Percentiles rank a stretch among this genome's conserved stretches.
phyloP scores from a whole-genome alignment of 768 basidiomycete species.

The Gloeostereum incarnatum region DNA sequence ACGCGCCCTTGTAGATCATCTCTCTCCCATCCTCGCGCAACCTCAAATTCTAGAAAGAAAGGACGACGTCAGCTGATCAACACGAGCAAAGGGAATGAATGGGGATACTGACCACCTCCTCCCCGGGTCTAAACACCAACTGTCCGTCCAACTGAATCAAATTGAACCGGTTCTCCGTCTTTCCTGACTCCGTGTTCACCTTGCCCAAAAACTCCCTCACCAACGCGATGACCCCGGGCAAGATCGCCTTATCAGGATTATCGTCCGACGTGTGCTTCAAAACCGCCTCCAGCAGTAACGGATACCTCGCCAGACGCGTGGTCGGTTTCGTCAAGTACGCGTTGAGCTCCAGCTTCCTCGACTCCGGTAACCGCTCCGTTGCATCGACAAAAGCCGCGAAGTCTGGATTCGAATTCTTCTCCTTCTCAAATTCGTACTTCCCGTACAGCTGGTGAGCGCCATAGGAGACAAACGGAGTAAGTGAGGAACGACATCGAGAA shows the following conservation, averaged over 20 bases:
- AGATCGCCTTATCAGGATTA: conserved; percentile 69
- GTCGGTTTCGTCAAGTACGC: conserved; percentile 98
- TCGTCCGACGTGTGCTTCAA: conserved; percentile 89
- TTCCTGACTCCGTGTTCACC: conserved; percentile 92
- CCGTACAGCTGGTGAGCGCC: conserved; percentile 96
- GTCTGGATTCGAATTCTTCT: conserved; percentile 85
- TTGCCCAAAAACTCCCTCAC: conserved; percentile 77
- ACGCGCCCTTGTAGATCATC: conserved; percentile 81
- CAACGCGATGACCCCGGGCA: conserved; percentile 70
- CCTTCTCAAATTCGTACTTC: conserved; percentile 99
- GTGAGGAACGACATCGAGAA: conserved; percentile 77
- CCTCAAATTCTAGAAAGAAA: conserved; percentile 62
- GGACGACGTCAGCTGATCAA: conserved; percentile 1
- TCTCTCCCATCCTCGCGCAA: conserved; percentile 84
- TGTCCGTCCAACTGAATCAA: conserved; percentile 90
- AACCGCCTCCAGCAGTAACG: conserved; percentile 85
- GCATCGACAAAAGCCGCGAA: conserved; percentile 96
- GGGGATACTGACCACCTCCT: conserved; percentile 79
- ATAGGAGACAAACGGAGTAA: conserved; percentile 89
- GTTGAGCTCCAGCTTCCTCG: conserved; percentile 93
- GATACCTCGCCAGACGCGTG: conserved; percentile 94
- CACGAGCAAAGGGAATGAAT: conserved; percentile 1
- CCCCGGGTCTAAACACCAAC: conserved; percentile 81
- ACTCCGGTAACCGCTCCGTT: conserved; percentile 89
- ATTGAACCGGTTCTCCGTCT: conserved; percentile 94